Evolutionary conservation across 257 asterid species (phyloP), one percentile per base, ranked within the genome.

Genomic region (Coffea eugenioides): DNA sequence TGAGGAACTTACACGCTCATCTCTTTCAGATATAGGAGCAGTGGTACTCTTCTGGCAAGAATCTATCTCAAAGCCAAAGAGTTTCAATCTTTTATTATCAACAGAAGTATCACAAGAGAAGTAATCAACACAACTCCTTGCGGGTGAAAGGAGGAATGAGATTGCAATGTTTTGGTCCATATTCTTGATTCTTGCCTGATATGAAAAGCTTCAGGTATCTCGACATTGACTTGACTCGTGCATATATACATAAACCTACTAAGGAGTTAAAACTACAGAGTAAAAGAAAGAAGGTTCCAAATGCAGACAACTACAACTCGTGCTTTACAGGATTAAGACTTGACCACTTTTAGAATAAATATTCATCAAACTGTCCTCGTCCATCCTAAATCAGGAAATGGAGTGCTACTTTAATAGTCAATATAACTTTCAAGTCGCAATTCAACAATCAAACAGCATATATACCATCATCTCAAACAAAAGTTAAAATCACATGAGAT

Each of bases 1-100:
- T 10, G 73, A 75, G 74, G 77, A 68, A 36, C 18, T 75, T 56
- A 54, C 36, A 75, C 66, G 68, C 54, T 80, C 68, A 56, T 16
- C 62, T 43, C 74, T 77, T 66, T 69, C 65, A 45, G 77, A 68
- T 20, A 36, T 56, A 8, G 66, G 68, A 51, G 70, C 41, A 20
- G 64, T 27, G 78, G 46, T 51, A 59, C 66, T 49, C 61, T 51
- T 51, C 39, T 43, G 48, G 74, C 56, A 80, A 75, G 73, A 76
- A 56, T 46, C 68, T 54, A 81, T 43, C 79, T 81, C 84, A 69
- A 81, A 75, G 66, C 84, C 84, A 21, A 81, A 81, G 18, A 81
- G 73, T 57, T 73, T 80, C 66, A 80, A 43, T 67, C 78, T 81
- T 81, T 81, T 69, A 45, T 31, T 77, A 43, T 27, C 16, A 51